Base-by-base conservation (phyloP, 1,284 basidiomycete genomes). In the Ganoderma lucidum region DNA sequence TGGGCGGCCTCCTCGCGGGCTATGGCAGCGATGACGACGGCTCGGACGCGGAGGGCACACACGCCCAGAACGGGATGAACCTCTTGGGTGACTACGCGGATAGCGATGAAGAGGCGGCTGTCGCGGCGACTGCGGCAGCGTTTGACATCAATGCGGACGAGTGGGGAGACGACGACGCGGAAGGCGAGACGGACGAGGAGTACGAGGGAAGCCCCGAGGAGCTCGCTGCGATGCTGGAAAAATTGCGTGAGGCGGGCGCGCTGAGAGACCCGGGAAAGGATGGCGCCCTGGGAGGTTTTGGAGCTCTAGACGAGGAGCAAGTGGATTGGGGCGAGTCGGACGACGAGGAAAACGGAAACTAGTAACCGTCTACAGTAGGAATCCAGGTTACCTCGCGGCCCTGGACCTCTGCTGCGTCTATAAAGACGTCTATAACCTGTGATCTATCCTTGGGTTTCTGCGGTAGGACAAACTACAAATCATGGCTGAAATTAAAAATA, bases 321-420 rank as follows among this genome's bases (percentile, higher is more conserved):
- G 83, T 89, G 19, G 89, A 90, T 71, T 91, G 89, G 90, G 89
- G 85, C 10, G 88, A 89, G 51, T 87, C 85, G 19, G 85, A 83
- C 55, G 85, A 82, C 58, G 84, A 86, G 58, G 67, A 73, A 45
- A 65, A 10, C 62, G 62, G 32, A 10, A 51, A 19, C 48, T 64
- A 41, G 53, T 53, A 10, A 2, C 19, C 2, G 14, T 9, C 19
- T 51, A 23, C 23, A 23, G 23, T 23, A 23, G 23, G 23, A 23
- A 23, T 23, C 23, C 23, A 23, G 23, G 23, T 23, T 23, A 23
- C 23, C 23, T 23, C 23, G 23, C 23, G 23, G 23, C 23, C 23
- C 23, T 23, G 23, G 23, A 23, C 19, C 42, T 44, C 42, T 44
- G 17, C 14, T 9, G 6, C 37, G 37, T 41, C 39, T 41, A 2